Evolutionary conservation across 805 yeast species (phyloP).

Genomic region (Lipomyces anomalus): DNA sequence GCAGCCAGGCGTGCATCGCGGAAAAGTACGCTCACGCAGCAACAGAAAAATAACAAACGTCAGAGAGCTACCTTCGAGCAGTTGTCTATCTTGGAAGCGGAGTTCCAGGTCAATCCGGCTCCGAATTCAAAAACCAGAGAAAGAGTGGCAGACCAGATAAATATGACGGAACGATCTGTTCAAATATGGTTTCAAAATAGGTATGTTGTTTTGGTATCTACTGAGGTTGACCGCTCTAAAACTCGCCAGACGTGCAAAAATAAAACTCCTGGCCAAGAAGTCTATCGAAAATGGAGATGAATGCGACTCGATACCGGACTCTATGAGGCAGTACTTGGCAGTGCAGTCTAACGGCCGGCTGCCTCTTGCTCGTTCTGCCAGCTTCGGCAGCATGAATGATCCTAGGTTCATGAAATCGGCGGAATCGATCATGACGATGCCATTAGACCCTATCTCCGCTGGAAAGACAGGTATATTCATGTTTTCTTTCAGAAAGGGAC

Average conservation of each 20-base stretch:
- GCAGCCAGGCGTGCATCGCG: slow-evolving; percentile 9
- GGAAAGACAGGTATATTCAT: no score
- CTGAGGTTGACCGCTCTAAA: background rate
- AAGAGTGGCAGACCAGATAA: slow-evolving; percentile 62
- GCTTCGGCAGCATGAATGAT: slow-evolving; percentile 10
- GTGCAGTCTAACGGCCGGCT: slow-evolving; percentile 9
- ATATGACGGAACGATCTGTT: slow-evolving; percentile 82
- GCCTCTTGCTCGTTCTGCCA: slow-evolving; percentile 16
- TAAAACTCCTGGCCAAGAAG: slow-evolving; percentile 21
- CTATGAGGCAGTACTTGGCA: slow-evolving; percentile 21
- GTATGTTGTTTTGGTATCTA: slow-evolving; percentile 1
- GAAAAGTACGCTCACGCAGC: slow-evolving; percentile 30
- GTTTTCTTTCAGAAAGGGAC: no score
- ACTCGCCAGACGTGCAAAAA: slow-evolving; percentile 18
- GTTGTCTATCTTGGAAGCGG: slow-evolving; percentile 57
- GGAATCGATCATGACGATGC: no score
- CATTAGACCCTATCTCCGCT: no score
- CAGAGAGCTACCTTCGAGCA: slow-evolving; percentile 79
- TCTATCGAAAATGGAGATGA: slow-evolving; percentile 23
- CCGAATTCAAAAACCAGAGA: slow-evolving; percentile 41
- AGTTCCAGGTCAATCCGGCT: slow-evolving; percentile 65
- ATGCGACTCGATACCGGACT: slow-evolving; percentile 18
- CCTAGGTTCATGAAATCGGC: slow-evolving; percentile 8
- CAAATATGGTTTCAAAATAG: slow-evolving; percentile 89
- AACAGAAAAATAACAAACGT: slow-evolving; percentile 43